Evolutionary conservation across 2,329 filamentous ascomycete species (phyloP), one percentile per base, ranked within the genome.

Genomic region (Fusarium sp.): DNA sequence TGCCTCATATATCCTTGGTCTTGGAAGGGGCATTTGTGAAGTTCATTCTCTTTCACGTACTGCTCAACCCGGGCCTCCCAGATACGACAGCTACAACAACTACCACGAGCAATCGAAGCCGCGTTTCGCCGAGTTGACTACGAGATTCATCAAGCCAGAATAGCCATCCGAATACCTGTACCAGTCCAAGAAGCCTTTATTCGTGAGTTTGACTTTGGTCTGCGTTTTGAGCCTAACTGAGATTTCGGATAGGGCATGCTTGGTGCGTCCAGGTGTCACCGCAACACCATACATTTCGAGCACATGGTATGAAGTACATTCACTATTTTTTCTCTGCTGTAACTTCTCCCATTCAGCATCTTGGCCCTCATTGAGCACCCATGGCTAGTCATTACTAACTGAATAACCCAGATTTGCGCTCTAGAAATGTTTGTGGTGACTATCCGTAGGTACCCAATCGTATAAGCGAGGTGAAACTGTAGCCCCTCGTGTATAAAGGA

Each of bases 151-250:
- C 5, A 38, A 38, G 20, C 7, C 12, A 11, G 8, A 39, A 0
- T 3, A 22, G 36, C 12, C 8, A n/a, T n/a, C 20, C 36, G 36
- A 39, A 1, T 14, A 1, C 36, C 20, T 39, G 7, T 20, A 39
- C 36, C 0, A 39, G 36, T 18, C 0, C 16, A 1, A 15, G 33
- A 1, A 35, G 33, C 0, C 33, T 2, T 35, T 10, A 10, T 1
- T 35, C 33, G 33, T 35, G 33, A 35, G 33, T 22, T 39, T 20
- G 20, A 22, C 36, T 39, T 39, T 12, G 12, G 7, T 12, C 6
- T 5, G 7, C 2, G 20, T 39, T 22, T 39, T 39, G 20, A 39
- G 36, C 20, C 20, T 1, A 2, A 14, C 20, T 1, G 12, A 39
- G 36, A 39, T 39, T 3, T 5, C 12, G 4, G 6, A 39, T 14